Conservation (phyloP, 257 asterid species). For the Sherardia arvensis region DNA sequence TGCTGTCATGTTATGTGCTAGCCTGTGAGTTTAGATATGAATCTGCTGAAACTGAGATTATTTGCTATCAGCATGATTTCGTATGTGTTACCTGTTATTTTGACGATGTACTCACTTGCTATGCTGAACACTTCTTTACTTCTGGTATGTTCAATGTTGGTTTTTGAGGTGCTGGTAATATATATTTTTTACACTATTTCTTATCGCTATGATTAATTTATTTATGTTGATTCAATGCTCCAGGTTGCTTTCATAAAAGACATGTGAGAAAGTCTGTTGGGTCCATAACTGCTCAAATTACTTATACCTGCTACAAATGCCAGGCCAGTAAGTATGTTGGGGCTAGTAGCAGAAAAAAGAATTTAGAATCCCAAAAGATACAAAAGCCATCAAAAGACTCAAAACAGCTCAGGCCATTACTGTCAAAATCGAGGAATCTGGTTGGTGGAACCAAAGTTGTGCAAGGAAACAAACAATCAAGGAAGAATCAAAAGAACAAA, state of each 20-base stretch:
- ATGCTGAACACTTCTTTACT: background rate
- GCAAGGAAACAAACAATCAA: slow-evolving; percentile 30
- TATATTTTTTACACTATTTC: background rate
- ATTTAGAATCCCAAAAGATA: slow-evolving; percentile 19
- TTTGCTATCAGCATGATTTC: background rate
- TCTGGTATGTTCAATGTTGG: background rate
- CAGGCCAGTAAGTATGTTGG: slow-evolving; percentile 29
- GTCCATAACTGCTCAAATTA: slow-evolving; percentile 27
- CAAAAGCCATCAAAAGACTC: slow-evolving; percentile 25
- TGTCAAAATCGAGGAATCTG: slow-evolving; percentile 32
- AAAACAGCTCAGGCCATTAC: slow-evolving; percentile 30
- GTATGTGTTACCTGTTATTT: background rate
- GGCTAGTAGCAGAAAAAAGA: slow-evolving; percentile 28
- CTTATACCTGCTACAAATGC: slow-evolving; percentile 65
- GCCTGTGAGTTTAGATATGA: background rate
- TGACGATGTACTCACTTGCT: background rate
- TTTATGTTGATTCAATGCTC: slow-evolving; percentile 13
- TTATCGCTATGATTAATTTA: background rate
- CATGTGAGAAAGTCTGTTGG: slow-evolving; percentile 57
- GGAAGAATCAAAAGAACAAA: slow-evolving; percentile 30
- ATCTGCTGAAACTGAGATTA: background rate
- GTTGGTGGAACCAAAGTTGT: slow-evolving; percentile 27
- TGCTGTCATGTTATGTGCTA: background rate
- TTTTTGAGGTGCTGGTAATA: background rate
- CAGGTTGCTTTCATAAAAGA: slow-evolving; percentile 73